Conservation (phyloP, 495 filamentous ascomycete genomes). For the Lasiosphaeria ovina region DNA sequence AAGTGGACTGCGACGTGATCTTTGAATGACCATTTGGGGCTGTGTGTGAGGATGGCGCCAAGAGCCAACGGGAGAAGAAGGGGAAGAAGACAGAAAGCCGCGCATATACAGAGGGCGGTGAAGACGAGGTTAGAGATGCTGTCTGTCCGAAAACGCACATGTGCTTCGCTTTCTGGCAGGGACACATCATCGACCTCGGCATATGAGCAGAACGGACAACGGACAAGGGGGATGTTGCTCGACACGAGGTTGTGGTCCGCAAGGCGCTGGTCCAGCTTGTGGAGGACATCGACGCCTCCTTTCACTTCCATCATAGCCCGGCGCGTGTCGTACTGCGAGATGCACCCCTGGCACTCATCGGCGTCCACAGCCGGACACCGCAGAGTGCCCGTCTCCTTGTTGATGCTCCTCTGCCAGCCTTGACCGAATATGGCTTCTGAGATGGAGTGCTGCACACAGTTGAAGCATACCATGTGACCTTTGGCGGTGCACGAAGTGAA, state of each 20-base stretch:
- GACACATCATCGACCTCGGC: conserved; percentile 82
- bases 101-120: conserved; percentile 36
- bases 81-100: conserved; percentile 55
- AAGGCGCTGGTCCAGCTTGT: conserved; percentile 72
- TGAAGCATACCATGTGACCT: conserved; percentile 82
- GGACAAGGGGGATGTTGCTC: conserved; percentile 69
- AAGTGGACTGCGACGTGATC: conserved; percentile 43
- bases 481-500: conserved; percentile 69
- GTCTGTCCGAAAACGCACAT: conserved; percentile 50
- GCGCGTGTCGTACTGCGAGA: conserved; percentile 64
- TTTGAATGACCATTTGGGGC: conserved; percentile 31
- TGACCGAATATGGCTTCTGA: conserved; percentile 90
- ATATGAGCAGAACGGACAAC: conserved; percentile 89
- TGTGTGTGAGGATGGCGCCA: conserved; percentile 34
- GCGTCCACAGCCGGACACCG: conserved; percentile 74
- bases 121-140: conserved; percentile 47
- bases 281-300: conserved; percentile 65
- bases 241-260: conserved; percentile 69
- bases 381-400: conserved; percentile 66
- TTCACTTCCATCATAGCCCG: conserved; percentile 66
- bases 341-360: conserved; percentile 68
- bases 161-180: conserved; percentile 47
- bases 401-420: conserved; percentile 78
- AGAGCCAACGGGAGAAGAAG: conserved; percentile 36
- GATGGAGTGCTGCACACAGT: conserved; percentile 74